These are phyloP conservation scores for Hypsizygus ulmarius DNA, from an alignment of 1,284 basidiomycete genomes.

Conservation along the genomic window DNA sequence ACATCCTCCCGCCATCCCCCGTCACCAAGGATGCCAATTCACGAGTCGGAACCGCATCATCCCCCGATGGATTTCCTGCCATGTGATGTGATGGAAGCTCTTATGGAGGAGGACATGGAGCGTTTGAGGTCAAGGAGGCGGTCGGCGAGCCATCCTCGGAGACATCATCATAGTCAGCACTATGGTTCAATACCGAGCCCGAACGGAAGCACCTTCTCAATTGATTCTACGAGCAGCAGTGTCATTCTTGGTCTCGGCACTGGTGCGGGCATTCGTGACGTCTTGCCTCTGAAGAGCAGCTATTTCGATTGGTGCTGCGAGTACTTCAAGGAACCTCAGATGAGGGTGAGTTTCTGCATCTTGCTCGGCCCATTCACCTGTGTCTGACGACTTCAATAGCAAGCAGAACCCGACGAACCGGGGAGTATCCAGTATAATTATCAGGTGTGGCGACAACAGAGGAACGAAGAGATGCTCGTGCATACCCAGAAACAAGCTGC, in stretches of 20 bases:
- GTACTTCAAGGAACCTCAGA: slow-evolving; percentile 98
- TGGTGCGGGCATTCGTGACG: slow-evolving; percentile 66
- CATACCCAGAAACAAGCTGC: slow-evolving; percentile 72
- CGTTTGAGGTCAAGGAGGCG: slow-evolving; percentile 70
- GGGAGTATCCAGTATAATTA: slow-evolving; percentile 94
- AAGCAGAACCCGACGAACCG: slow-evolving; percentile 93
- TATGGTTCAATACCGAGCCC: slow-evolving; percentile 57
- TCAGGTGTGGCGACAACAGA: slow-evolving; percentile 91
- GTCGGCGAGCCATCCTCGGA: slow-evolving; percentile 28
- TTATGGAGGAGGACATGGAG: slow-evolving; percentile 91
- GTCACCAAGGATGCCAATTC: slow-evolving; percentile 24
- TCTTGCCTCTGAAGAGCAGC: slow-evolving; percentile 84
- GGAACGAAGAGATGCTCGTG: slow-evolving; percentile 81
- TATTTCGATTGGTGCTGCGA: slow-evolving; percentile 97
- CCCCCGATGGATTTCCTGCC: slow-evolving; percentile 55
- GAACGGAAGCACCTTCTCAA: slow-evolving; percentile 70
- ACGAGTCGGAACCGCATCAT: slow-evolving; percentile 27
- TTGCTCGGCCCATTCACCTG: background rate
- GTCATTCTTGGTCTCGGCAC: slow-evolving; percentile 74
- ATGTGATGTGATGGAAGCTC: slow-evolving; percentile 78
- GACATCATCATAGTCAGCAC: slow-evolving; percentile 36
- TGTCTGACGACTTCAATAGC: slow-evolving; percentile 43
- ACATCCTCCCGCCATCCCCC: slow-evolving; percentile 18
- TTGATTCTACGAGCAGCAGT: slow-evolving; percentile 60
- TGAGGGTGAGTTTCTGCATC: slow-evolving; percentile 68